Conservation (phyloP, 2,329 filamentous ascomycete genomes). For the Stachybotrys echinatus region DNA sequence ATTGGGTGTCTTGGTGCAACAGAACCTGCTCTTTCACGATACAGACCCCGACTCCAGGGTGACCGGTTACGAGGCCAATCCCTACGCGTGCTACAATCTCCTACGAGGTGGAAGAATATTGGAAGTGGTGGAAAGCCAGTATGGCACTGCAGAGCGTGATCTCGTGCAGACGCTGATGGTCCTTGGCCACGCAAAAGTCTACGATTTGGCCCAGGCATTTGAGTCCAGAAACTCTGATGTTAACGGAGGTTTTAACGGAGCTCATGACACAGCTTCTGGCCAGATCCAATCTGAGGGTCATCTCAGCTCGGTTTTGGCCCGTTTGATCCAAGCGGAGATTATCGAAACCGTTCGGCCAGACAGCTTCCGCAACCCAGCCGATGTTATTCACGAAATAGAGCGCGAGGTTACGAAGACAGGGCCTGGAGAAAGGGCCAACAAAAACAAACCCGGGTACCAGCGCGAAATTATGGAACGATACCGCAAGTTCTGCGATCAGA, state of each 20-base stretch:
- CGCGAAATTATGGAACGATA: conserved; percentile 49
- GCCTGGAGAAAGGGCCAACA: conserved; percentile 41
- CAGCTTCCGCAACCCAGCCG: conserved; percentile 57
- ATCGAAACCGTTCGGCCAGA: conserved; percentile 56
- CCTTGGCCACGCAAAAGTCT: conserved; percentile 70
- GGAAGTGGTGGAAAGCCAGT: conserved; percentile 65
- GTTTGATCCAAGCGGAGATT: conserved; percentile 59
- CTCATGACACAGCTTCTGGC: conserved; percentile 22
- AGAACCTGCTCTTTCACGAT: conserved; percentile 76
- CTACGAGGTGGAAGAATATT: conserved; percentile 78
- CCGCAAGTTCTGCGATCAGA: conserved; percentile 46
- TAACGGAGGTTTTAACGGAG: conserved; percentile 29
- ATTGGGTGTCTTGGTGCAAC: conserved; percentile 79
- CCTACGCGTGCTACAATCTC: conserved; percentile 73
- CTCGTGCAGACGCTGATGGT: conserved; percentile 71
- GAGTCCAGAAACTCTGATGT: conserved; percentile 27
- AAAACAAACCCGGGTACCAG: conserved; percentile 60
- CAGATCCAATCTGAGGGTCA: conserved; percentile 40
- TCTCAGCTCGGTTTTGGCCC: conserved; percentile 44
- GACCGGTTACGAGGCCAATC: conserved; percentile 81
- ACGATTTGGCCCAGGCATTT: conserved; percentile 64
- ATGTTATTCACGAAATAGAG: conserved; percentile 56
- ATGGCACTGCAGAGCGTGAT: conserved; percentile 68
- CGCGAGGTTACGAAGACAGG: conserved; percentile 50
- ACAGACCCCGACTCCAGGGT: conserved; percentile 55